Conservation (phyloP, 441 rosid genomes). For the Rhodomyrtus psidioides region DNA sequence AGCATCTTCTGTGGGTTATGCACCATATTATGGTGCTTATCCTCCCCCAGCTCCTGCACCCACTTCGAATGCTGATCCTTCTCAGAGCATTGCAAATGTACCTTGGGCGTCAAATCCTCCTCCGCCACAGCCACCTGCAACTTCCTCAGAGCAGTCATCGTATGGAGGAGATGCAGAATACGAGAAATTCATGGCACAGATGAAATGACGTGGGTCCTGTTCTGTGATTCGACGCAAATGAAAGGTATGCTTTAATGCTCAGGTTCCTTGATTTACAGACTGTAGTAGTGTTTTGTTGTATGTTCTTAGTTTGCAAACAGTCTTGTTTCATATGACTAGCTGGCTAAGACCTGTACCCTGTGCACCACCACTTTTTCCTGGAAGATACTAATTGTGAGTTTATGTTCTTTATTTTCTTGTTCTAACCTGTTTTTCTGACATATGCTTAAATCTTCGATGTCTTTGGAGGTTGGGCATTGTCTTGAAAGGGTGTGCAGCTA, state of each 20-base stretch:
- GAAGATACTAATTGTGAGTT: background rate
- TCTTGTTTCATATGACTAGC: background rate
- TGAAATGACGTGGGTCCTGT: conserved; percentile 44
- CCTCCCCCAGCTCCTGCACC: conserved; percentile 54
- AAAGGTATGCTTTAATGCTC: conserved; percentile 38
- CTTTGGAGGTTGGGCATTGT: background rate
- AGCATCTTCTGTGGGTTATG: conserved; percentile 48
- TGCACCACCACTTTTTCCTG: background rate
- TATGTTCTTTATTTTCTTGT: background rate
- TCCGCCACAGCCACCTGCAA: conserved; percentile 38
- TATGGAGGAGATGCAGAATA: conserved; percentile 75
- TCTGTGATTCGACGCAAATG: conserved; percentile 2
- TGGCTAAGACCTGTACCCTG: background rate
- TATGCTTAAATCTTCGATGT: background rate
- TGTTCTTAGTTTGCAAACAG: background rate
- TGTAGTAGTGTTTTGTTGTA: background rate
- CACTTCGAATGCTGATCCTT: conserved; percentile 38
- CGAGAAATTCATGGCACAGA: conserved; percentile 95
- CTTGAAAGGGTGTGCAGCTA: background rate
- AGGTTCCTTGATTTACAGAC: background rate
- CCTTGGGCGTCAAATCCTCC: conserved; percentile 80
- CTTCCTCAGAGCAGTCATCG: conserved; percentile 47
- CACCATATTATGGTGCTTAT: conserved; percentile 73
- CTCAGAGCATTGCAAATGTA: conserved; percentile 52
- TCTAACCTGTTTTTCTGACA: background rate